phyloP scores from a whole-genome alignment of 2,329 filamentous ascomycete species.

The Byssothecium circinans region DNA sequence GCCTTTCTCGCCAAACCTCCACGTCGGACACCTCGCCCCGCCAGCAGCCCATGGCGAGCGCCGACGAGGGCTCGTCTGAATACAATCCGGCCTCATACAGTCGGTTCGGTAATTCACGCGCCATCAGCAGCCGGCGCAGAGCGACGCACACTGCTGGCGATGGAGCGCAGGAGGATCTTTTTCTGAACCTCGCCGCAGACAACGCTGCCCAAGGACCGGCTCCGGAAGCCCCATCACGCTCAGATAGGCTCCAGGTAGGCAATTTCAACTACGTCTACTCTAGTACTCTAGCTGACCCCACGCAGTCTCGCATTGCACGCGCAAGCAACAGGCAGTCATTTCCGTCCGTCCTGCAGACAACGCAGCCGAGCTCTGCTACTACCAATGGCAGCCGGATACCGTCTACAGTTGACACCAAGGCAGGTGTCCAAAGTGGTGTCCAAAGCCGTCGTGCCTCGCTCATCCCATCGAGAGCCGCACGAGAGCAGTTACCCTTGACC shows the following conservation, averaged over 20 bases:
- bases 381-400: conserved; percentile 34
- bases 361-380: conserved; percentile 25
- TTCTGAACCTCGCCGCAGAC: conserved; percentile 47
- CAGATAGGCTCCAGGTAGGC: conserved; percentile 39
- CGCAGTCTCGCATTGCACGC: conserved; percentile 42
- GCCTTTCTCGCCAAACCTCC: conserved; percentile 16
- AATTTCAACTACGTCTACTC: background rate
- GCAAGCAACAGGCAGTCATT: conserved; percentile 40
- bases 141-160: conserved; percentile 26
- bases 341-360: conserved; percentile 32
- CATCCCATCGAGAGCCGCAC: conserved; percentile 29
- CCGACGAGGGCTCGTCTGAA: conserved; percentile 33
- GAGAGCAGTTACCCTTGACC: conserved; percentile 32
- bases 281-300: too few species aligned
- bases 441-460: conserved; percentile 36
- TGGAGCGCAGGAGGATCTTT: conserved; percentile 44
- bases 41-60: conserved; percentile 29
- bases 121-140: conserved; percentile 20
- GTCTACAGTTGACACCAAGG: conserved; percentile 29
- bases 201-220: conserved; percentile 29
- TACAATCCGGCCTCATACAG: conserved; percentile 34
- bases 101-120: conserved; percentile 21
- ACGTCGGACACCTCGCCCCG: conserved; percentile 6
- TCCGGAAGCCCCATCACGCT: conserved; percentile 28
- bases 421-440: conserved; percentile 21